Conservation (phyloP, 345 rosid genomes). For the Heritiera littoralis region DNA sequence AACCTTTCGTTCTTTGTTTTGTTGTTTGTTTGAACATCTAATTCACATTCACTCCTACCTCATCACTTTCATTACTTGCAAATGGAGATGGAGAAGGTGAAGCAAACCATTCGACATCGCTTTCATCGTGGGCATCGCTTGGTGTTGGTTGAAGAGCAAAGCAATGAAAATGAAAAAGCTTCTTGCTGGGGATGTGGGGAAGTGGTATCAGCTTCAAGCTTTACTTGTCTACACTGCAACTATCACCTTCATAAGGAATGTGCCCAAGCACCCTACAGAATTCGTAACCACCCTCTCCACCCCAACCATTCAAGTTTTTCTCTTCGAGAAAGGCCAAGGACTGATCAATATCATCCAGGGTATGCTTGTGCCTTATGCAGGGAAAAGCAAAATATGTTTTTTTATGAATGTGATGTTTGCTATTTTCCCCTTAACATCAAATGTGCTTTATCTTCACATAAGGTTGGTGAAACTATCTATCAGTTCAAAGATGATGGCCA, state of each 20-base stretch:
- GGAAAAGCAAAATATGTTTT: too few species aligned
- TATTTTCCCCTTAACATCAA: neutral
- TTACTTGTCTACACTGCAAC: neutral
- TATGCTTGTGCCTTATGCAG: neutral
- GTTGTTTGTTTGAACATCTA: neutral
- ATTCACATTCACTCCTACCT: too few species aligned
- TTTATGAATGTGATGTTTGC: accelerated
- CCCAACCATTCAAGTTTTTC: neutral
- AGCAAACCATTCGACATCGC: neutral
- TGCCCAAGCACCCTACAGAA: neutral
- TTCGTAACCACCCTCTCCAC: neutral
- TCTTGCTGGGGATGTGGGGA: neutral
- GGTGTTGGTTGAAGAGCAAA: neutral
- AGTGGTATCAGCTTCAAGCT: neutral
- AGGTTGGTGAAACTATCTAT: neutral
- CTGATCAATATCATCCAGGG: too few species aligned
- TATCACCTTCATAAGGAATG: neutral
- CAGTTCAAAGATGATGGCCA: neutral
- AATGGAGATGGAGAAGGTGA: neutral
- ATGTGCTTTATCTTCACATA: neutral
- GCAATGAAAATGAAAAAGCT: neutral
- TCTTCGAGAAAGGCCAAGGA: neutral
- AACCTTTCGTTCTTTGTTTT: neutral
- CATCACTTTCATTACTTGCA: neutral
- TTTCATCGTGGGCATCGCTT: neutral